Conservation (phyloP, 2,329 filamentous ascomycete genomes). For the Phoma sp. region DNA sequence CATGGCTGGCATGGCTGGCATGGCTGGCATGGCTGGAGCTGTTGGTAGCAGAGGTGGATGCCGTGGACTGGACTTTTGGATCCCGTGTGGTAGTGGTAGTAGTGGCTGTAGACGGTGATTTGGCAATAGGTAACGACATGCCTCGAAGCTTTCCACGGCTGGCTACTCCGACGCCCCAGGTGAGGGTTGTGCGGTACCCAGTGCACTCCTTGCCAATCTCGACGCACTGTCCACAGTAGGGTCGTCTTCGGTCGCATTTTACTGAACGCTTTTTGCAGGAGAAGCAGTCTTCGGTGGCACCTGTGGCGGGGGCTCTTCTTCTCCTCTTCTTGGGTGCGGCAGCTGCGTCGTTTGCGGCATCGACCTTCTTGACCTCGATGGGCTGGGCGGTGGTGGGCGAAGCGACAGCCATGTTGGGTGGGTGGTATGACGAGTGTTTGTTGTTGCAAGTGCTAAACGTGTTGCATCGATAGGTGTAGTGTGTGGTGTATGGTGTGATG, state of each 20-base stretch:
- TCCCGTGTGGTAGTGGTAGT: conserved; percentile 35
- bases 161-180: conserved; percentile 94
- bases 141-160: conserved; percentile 94
- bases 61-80: conserved; percentile 36
- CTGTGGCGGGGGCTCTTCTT: conserved; percentile 85
- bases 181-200: conserved; percentile 95
- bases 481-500: conserved; percentile 39
- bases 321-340: conserved; percentile 68
- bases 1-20: conserved; percentile 23
- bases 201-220: conserved; percentile 91
- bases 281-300: conserved; percentile 94
- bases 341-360: conserved; percentile 36
- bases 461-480: conserved; percentile 41
- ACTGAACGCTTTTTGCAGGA: conserved; percentile 83
- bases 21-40: conserved; percentile 28
- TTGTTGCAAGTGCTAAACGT: conserved; percentile 28
- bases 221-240: conserved; percentile 94
- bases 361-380: conserved; percentile 42
- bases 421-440: conserved; percentile 12
- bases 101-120: conserved; percentile 44
- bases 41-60: conserved; percentile 27
- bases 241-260: conserved; percentile 88
- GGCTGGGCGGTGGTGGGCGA: conserved; percentile 42
- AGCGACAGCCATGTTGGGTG: conserved; percentile 39
- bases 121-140: conserved; percentile 73